Evolutionary conservation across 106 monocot species (phyloP).

Genomic region (Phalaenopsis aphrodite): DNA sequence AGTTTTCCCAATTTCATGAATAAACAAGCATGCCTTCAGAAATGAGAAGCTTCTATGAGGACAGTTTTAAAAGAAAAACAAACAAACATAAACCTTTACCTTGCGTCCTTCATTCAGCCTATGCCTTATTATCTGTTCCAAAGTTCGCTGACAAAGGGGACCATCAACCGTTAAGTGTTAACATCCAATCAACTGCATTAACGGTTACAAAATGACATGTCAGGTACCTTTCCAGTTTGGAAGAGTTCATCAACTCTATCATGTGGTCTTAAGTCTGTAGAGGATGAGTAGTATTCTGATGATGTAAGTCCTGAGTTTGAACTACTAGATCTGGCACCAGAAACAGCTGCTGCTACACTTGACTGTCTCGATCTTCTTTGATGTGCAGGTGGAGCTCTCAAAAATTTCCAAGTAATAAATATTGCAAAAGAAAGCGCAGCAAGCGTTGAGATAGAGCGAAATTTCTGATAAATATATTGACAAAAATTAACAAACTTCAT

Average conservation of each 20-base stretch:
- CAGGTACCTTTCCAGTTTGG: constrained; percentile 37
- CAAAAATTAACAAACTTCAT: neutral
- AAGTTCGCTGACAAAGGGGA: constrained; percentile 36
- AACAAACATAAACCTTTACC: constrained; percentile 18
- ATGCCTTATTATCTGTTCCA: constrained; percentile 53
- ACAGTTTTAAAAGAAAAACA: neutral
- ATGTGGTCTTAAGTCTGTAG: constrained; percentile 38
- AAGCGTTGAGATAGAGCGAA: constrained; percentile 41
- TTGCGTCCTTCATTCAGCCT: constrained; percentile 51
- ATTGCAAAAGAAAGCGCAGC: constrained; percentile 41
- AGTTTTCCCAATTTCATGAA: neutral
- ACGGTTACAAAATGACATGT: constrained; percentile 1
- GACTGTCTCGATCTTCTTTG: constrained; percentile 40
- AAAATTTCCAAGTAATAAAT: constrained; percentile 50
- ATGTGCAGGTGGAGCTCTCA: constrained; percentile 40
- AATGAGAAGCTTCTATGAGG: neutral
- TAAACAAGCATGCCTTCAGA: neutral
- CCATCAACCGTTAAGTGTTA: neutral
- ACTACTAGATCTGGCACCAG: constrained; percentile 15
- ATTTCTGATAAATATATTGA: constrained; percentile 25
- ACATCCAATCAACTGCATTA: neutral
- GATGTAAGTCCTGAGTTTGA: constrained; percentile 18
- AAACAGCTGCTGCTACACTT: constrained; percentile 13
- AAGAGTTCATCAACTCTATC: constrained; percentile 48
- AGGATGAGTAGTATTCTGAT: constrained; percentile 31